A percentile compares a stretch with the other conserved stretches of the same genome.
phyloP scores from a whole-genome alignment of 768 basidiomycete species.

The Mycena filopes region DNA sequence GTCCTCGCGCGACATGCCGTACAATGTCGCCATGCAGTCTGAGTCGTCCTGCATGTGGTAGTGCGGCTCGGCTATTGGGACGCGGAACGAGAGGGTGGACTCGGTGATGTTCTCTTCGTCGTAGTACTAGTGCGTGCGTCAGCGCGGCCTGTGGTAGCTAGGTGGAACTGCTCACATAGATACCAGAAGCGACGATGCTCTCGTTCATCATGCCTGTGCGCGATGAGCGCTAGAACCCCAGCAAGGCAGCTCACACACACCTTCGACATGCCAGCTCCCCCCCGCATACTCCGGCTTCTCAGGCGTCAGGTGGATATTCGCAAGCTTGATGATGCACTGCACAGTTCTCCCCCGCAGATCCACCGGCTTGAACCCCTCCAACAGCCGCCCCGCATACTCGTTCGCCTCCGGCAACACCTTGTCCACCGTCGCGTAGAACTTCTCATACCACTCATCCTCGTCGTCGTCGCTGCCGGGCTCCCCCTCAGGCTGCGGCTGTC shows the following conservation, averaged over 20 bases:
- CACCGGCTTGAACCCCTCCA: slow-evolving; percentile 15
- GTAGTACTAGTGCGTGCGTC: slow-evolving; percentile 33
- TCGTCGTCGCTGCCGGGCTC: slow-evolving; percentile 24
- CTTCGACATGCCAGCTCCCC: slow-evolving; percentile 39
- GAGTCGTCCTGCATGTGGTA: slow-evolving; percentile 33
- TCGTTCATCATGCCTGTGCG: slow-evolving; percentile 33
- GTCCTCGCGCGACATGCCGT: slow-evolving; percentile 20
- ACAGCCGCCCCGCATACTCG: slow-evolving; percentile 15
- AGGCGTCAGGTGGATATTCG: slow-evolving; percentile 35
- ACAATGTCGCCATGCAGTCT: slow-evolving; percentile 21
- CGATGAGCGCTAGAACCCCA: neutral
- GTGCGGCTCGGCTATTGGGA: slow-evolving; percentile 24
- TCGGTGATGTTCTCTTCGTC: slow-evolving; percentile 35
- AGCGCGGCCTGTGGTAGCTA: too few species aligned
- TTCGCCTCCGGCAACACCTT: slow-evolving; percentile 17
- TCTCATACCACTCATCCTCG: slow-evolving; percentile 19
- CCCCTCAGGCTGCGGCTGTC: slow-evolving; percentile 20
- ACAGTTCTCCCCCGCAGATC: slow-evolving; percentile 26
- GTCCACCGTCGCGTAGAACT: neutral
- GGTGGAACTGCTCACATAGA: slow-evolving; percentile 30
- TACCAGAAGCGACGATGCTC: slow-evolving; percentile 33
- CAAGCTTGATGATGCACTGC: slow-evolving; percentile 36
- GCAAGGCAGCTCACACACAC: slow-evolving; percentile 1
- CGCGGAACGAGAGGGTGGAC: slow-evolving; percentile 25
- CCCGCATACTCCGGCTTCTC: slow-evolving; percentile 34